phyloP scores from a whole-genome alignment of 768 basidiomycete species.

The Boletus pseudopeckii region DNA sequence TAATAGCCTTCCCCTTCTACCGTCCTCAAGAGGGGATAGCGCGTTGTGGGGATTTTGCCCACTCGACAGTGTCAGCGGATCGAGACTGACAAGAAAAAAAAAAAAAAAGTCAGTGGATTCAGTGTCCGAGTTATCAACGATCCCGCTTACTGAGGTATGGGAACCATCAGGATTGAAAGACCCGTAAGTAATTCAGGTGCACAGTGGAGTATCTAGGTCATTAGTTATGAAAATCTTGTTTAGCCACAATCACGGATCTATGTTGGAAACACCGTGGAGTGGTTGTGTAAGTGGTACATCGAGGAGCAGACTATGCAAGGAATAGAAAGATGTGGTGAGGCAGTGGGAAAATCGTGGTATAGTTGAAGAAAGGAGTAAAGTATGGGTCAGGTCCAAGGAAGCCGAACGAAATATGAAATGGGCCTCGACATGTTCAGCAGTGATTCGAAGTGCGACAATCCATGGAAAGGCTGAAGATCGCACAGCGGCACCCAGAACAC shows the following conservation, averaged over 20 bases:
- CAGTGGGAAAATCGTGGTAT: constrained; percentile 26
- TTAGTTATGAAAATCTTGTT: constrained; percentile 20
- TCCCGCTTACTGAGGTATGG: constrained; percentile 22
- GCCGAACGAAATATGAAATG: constrained; percentile 18
- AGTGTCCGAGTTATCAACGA: constrained; percentile 2
- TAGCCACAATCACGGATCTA: constrained; percentile 26
- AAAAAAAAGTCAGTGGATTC: constrained; percentile 15
- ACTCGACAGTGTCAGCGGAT: background rate
- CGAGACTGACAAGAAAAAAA: constrained; percentile 3
- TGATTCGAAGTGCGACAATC: constrained; percentile 10
- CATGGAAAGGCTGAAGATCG: constrained; percentile 10
- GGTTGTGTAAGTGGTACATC: constrained; percentile 30
- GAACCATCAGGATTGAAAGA: constrained; percentile 4
- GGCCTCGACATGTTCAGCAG: constrained; percentile 16
- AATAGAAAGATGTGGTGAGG: constrained; percentile 15
- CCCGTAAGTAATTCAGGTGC: constrained; percentile 16
- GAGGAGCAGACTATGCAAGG: constrained; percentile 30
- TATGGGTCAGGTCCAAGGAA: constrained; percentile 24
- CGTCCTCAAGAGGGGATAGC: background rate
- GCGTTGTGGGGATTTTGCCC: background rate
- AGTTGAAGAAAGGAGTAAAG: constrained; percentile 25
- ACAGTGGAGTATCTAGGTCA: constrained; percentile 25
- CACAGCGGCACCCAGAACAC: constrained; percentile 9
- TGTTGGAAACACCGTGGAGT: constrained; percentile 19
- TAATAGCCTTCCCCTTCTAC: background rate